phyloP scores from a whole-genome alignment of 306 rosid species.

The Clitoria ternatea region DNA sequence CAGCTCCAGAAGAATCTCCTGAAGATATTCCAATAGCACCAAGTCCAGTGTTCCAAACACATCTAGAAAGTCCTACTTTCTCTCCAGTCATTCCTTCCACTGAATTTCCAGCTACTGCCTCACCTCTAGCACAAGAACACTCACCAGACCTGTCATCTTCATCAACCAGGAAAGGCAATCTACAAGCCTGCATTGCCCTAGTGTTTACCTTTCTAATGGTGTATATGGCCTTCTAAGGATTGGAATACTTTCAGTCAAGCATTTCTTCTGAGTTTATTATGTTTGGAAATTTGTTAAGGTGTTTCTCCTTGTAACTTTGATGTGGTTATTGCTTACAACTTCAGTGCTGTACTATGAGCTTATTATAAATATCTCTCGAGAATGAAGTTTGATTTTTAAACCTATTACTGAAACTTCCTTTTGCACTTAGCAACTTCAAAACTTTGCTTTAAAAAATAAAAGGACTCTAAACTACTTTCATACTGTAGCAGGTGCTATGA shows the following conservation, averaged over 20 bases:
- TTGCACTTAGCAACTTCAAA: not conserved
- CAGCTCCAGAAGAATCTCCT: conserved; percentile 37
- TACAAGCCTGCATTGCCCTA: conserved; percentile 23
- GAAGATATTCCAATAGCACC: conserved; percentile 5
- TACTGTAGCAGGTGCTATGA: not conserved
- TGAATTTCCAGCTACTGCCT: conserved; percentile 30
- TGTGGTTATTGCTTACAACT: conserved; percentile 25
- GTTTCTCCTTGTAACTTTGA: conserved; percentile 20
- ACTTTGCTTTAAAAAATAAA: not conserved
- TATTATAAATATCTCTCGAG: not conserved
- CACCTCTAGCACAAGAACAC: conserved; percentile 34
- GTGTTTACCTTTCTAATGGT: conserved; percentile 36
- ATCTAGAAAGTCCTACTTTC: conserved; percentile 25
- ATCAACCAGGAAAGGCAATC: conserved; percentile 25
- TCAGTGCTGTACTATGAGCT: not conserved
- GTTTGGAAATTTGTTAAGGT: conserved; percentile 16
- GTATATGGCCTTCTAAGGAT: conserved; percentile 37
- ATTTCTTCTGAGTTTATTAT: conserved; percentile 15
- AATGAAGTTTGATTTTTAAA: conserved; percentile 1
- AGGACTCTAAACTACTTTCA: not conserved
- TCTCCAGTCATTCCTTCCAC: conserved; percentile 49
- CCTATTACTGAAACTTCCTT: not conserved
- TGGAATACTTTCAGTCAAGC: not conserved
- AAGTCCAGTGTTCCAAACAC: conserved; percentile 28
- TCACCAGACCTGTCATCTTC: conserved; percentile 40